Evolutionary conservation across 1,139 yeast genomes (phyloP).

Genomic region (Pneumocystis carinii): DNA sequence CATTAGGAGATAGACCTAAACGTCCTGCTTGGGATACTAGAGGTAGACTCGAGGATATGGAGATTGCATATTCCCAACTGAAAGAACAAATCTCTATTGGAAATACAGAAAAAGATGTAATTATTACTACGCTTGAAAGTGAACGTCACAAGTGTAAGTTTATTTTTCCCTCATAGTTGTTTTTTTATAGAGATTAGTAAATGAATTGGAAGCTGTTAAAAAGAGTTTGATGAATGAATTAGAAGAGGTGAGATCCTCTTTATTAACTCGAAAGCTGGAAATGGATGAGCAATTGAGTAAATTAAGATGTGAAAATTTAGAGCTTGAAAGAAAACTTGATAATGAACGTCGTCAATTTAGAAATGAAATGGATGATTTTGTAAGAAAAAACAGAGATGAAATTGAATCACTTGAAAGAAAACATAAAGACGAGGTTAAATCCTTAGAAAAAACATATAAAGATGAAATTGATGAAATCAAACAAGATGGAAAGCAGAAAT

Average conservation of each 20-base stretch:
- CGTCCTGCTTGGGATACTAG: slow-evolving; percentile 15
- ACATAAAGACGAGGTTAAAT: slow-evolving; percentile 1
- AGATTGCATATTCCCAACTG: slow-evolving; percentile 10
- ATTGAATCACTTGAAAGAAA: neutral
- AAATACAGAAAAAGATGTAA: neutral
- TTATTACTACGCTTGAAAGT: neutral
- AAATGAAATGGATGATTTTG: neutral
- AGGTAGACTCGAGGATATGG: slow-evolving; percentile 15
- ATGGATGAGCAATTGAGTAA: neutral
- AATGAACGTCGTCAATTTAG: neutral
- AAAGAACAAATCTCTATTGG: slow-evolving; percentile 4
- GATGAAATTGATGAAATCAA: slow-evolving; percentile 5
- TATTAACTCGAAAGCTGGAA: neutral
- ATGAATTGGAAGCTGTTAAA: neutral
- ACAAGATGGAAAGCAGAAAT: slow-evolving; percentile 9
- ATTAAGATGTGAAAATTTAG: neutral
- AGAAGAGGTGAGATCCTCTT: neutral
- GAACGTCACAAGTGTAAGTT: neutral
- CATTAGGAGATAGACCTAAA: neutral
- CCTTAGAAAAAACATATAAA: neutral
- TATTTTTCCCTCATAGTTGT: too few species aligned
- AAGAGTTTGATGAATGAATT: neutral
- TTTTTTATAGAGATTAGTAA: neutral
- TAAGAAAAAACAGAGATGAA: neutral
- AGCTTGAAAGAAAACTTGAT: neutral